Base-by-base conservation (phyloP, 305 asterid genomes). In the Fraxinus nigra region DNA sequence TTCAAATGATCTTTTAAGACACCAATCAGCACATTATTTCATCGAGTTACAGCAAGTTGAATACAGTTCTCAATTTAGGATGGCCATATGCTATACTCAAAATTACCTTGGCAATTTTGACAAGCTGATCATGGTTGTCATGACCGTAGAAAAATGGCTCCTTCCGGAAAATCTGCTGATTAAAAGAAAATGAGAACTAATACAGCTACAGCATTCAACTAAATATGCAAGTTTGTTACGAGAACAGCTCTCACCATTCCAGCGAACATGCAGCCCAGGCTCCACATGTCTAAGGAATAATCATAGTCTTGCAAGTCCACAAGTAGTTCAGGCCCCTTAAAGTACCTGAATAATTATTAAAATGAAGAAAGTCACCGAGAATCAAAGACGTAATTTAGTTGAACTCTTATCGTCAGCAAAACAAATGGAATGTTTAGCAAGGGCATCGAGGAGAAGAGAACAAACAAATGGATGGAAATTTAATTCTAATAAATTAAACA, bases 181-280 rank as follows among this genome's bases (percentile, higher is more conserved):
- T 3, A 32, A 13, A 33, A 14, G 24, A 72, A 54, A 35, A 26
- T 2, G 16, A 77, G n/a, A 59, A n/a, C 13, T 32, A 8, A 0
- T 8, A 30, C 56, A 77, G 16, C 22, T 24, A 56, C 1, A 6
- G 7, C 73, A 54, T 48, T n/a, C 10, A 4, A 54, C 33, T 37
- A 37, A 37, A 37, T 72, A 33, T 26, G 11, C 33, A 74, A 20
- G 59, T 7, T 2, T 11, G 3, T 34, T n/a, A 20, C 32, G 16
- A 16, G 56, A 40, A 33, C 14, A 14, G 18, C 18, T 46, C 80
- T 56, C 22, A 89, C 92, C 92, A 89, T 89, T 81, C 88, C 92
- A 3, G 92, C 90, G 69, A 89, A 89, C 92, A 89, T 88, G 78
- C 92, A 89, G n/a, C 92, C 92, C 56, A 90, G 86, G 87, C 92